Evolutionary conservation across 257 asterid genomes (phyloP).

Genomic region (Leptodermis oblonga): DNA sequence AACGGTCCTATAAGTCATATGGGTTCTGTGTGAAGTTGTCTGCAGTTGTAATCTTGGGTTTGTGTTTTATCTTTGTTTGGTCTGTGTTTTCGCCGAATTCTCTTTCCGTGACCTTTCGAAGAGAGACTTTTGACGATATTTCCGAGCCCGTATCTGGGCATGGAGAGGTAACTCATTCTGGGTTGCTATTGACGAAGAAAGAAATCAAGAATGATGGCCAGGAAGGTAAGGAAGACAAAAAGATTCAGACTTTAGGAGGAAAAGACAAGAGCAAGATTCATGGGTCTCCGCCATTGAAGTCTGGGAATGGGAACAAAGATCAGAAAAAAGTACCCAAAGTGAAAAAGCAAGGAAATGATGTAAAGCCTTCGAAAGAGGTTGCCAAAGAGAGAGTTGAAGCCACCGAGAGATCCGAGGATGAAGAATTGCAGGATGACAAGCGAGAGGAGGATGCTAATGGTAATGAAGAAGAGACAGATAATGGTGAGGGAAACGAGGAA

Average conservation of each 20-base stretch:
- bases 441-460: conserved; percentile 19
- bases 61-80: conserved; percentile 83
- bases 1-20: conserved; percentile 69
- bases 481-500: conserved; percentile 34
- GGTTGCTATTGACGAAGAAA: conserved; percentile 23
- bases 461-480: conserved; percentile 19
- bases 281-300: conserved; percentile 44
- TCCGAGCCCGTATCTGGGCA: conserved; percentile 58
- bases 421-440: conserved; percentile 30
- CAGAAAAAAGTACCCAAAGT: conserved; percentile 20
- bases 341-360: conserved; percentile 25
- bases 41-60: conserved; percentile 64
- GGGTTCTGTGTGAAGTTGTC: conserved; percentile 69
- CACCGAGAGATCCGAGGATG: conserved; percentile 55
- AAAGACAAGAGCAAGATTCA: conserved; percentile 35
- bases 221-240: conserved; percentile 27
- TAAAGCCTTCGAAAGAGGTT: conserved; percentile 25
- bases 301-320: conserved; percentile 34
- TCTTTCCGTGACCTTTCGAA: conserved; percentile 65
- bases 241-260: conserved; percentile 33
- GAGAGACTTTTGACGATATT: conserved; percentile 83
- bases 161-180: conserved; percentile 30
- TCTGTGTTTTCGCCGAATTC: conserved; percentile 57
- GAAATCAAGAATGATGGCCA: conserved; percentile 33
- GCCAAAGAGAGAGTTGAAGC: conserved; percentile 32